Evolutionary conservation across 306 rosid genomes (phyloP), one percentile per base, ranked within the genome.

Genomic region (Luffa acutangula): DNA sequence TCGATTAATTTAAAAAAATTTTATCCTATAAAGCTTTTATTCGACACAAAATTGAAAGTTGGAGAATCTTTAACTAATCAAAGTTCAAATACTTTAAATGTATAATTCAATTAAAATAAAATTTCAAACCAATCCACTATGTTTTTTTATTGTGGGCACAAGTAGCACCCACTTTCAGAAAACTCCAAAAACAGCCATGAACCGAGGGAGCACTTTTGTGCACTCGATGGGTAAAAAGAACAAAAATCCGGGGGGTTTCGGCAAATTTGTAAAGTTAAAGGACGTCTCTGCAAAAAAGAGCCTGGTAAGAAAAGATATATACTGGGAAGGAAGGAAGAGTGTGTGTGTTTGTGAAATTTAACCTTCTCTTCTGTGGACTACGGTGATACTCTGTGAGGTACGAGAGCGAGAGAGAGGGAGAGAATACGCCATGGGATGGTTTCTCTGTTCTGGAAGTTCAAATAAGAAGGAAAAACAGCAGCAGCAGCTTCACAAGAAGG

Each of bases 351-450:
- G 60, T 18, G 12, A 80, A 63, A 33, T 9, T 72, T 11, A 62
- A 46, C 81, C 39, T 66, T 34, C 81, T 11, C 59, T 2, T 1
- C 1, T 25, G 31, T 25, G 31, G 31, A 25, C 31, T 25, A 25
- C 31, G 31, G 31, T 25, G 31, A 25, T 25, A 25, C 74, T 49
- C 79, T 76, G 62, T 75, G 48, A 7, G 20, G 33, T 56, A 21
- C 77, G 66, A 63, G 49, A 66, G 49, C 17, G 59, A 25, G 64
- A 9, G 64, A 58, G 64, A 79, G 69, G 59, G 82, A 73, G 79
- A 33, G 43, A 67, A 52, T 74, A 51, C 78, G 64, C 78, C 17
- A 87, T 87, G 90, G 85, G 86, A 79, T 87, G 90, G 86, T 87
- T 83, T 49, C 76, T 87, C 34, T 87, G 90, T 77, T 62, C 87